These are phyloP conservation scores for Nakazawaea ishiwadae DNA, from an alignment of 805 yeast genomes.

Conservation along the genomic window DNA sequence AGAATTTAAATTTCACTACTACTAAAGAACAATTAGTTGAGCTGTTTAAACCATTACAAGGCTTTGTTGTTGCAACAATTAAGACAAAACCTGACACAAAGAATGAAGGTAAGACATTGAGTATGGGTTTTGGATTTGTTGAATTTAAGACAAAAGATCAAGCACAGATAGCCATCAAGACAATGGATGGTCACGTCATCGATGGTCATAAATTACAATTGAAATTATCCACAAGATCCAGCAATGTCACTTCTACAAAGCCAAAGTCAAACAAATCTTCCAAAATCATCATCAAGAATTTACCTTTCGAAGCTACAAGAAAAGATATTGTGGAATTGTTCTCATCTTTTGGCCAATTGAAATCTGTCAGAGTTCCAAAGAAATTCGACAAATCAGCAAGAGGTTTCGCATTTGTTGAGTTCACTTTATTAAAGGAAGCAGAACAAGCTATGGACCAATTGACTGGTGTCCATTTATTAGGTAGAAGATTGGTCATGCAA, in stretches of 20 bases:
- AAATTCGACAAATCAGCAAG: slow-evolving; percentile 93
- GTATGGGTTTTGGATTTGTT: slow-evolving; percentile 98
- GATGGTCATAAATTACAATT: slow-evolving; percentile 90
- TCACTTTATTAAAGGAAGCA: slow-evolving; percentile 81
- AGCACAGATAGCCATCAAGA: slow-evolving; percentile 70
- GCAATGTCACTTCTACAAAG: slow-evolving; percentile 21
- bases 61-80: slow-evolving; percentile 77
- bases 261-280: slow-evolving; percentile 42
- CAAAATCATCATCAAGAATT: slow-evolving; percentile 90
- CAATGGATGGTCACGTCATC: slow-evolving; percentile 69
- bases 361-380: slow-evolving; percentile 93
- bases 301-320: slow-evolving; percentile 94
- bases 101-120: slow-evolving; percentile 55
- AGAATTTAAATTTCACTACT: slow-evolving; percentile 87
- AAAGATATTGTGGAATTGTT: slow-evolving; percentile 90
- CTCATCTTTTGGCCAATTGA: slow-evolving; percentile 90
- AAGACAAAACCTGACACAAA: slow-evolving; percentile 87
- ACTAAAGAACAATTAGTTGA: slow-evolving; percentile 50
- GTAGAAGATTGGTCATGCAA: slow-evolving; percentile 91
- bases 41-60: slow-evolving; percentile 66
- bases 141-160: slow-evolving; percentile 78
- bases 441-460: slow-evolving; percentile 90
- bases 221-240: slow-evolving; percentile 73
- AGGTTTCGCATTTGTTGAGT: slow-evolving; percentile 98
- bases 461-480: slow-evolving; percentile 93